Base-by-base conservation (phyloP, 176 grass and related monocot species). In the Alloteropsis semialata region DNA sequence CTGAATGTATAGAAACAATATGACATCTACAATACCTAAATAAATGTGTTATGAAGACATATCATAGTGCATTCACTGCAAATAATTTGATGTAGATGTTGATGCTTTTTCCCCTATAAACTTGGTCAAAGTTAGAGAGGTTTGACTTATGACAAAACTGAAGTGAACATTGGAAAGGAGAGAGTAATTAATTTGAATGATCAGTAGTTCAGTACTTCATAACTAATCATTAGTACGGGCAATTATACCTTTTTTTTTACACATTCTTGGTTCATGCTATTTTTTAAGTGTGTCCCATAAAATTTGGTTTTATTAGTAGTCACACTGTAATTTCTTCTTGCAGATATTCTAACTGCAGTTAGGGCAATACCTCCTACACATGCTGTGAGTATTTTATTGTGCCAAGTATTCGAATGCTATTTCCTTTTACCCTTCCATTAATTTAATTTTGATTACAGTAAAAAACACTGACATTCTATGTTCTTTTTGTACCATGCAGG, bases 311-410 rank as follows among this genome's bases (percentile, higher is more conserved):
- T 79, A 17, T 82, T 64, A 62, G 43, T 24, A 79, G 42, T 85
- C 12, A 75, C 38, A 76, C 3, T 77, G 38, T 50, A 43, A 65
- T 82, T 24, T n/a, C 48, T 75, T 84, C 63, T 90, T 94, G 81
- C 96, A 99, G 96, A 95, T 90, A 90, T 99, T 80, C 74, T 99
- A 73, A 96, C 85, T 49, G 87, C 96, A 79, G 70, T 88, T 66
- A 80, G 74, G 81, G 81, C 91, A 65, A 88, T 96, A 82, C 76
- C 85, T 79, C 39, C 77, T 81, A 90, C 84, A 77, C 85, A 89
- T 82, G 69, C 74, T 88, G 96, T 98, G 77, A 95, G 96, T 88
- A 79, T 78, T 75, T 66, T 5, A 16, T 41, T 77, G 11, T 54
- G 10, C 48, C 81, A 51, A 74, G 57, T 82, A 44, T 10, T 34